These are phyloP conservation scores for Pyrus betulifolia DNA, from an alignment of 306 rosid genomes.

Conservation along the genomic window DNA sequence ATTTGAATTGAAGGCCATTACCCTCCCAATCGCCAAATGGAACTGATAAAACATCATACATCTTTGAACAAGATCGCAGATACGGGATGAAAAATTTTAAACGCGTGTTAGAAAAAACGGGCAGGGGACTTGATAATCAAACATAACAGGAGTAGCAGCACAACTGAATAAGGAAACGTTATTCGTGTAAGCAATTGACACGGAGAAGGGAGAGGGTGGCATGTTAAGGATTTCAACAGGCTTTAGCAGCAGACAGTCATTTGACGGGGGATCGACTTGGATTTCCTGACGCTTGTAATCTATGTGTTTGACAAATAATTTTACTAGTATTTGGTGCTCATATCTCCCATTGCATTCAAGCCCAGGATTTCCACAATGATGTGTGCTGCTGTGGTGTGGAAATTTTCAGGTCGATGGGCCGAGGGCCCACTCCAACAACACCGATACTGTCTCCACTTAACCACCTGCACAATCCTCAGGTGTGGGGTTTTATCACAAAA, in stretches of 20 bases:
- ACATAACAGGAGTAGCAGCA: too few species aligned
- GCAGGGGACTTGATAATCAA: too few species aligned
- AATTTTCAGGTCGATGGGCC: too few species aligned
- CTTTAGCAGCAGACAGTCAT: constrained; percentile 1
- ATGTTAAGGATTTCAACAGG: neutral
- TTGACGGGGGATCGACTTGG: neutral
- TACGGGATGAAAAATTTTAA: rapidly evolving
- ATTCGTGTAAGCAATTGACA: rapidly evolving
- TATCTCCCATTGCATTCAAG: too few species aligned
- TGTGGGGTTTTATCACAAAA: too few species aligned
- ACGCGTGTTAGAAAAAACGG: rapidly evolving
- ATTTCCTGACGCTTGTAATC: constrained; percentile 15
- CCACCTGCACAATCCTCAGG: too few species aligned
- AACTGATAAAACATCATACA: constrained; percentile 4
- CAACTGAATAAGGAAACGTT: neutral
- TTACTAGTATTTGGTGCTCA: too few species aligned
- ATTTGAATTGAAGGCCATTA: neutral
- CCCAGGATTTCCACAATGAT: too few species aligned
- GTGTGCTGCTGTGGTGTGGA: too few species aligned
- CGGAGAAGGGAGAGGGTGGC: constrained; percentile 23
- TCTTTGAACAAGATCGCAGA: constrained; percentile 17
- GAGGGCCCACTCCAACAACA: too few species aligned
- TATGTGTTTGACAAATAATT: too few species aligned
- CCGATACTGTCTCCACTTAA: too few species aligned
- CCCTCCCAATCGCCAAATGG: rapidly evolving